Percentiles rank a stretch among this genome's conserved stretches.
Conservation (phyloP, 2,329 filamentous ascomycete genomes). For the Colletotrichum destructivum region DNA sequence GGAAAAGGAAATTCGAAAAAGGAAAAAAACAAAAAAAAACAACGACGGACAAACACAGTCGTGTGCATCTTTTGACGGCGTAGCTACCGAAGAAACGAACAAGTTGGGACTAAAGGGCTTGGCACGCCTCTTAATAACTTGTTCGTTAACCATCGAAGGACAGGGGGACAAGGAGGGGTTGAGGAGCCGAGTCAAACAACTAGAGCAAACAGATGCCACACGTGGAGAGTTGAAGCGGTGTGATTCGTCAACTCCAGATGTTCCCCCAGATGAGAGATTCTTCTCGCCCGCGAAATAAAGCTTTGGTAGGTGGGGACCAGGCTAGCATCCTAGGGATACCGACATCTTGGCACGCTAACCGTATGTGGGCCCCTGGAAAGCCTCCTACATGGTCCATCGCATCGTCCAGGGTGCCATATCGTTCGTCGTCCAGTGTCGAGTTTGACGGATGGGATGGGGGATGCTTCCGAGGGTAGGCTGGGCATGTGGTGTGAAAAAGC, state of each 20-base stretch:
- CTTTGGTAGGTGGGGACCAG: slow-evolving; percentile 23
- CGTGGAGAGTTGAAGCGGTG: slow-evolving; percentile 21
- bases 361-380: slow-evolving; percentile 2
- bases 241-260: slow-evolving; percentile 37
- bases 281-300: slow-evolving; percentile 30
- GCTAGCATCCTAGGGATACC: slow-evolving; percentile 38
- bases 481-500: background rate
- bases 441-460: background rate
- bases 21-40: background rate
- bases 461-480: no score
- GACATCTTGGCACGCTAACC: slow-evolving; percentile 42
- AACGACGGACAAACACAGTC: background rate
- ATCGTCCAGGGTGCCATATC: slow-evolving; percentile 10
- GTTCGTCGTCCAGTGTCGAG: background rate
- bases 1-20: no score
- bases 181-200: slow-evolving; percentile 26
- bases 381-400: slow-evolving; percentile 3
- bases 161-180: slow-evolving; percentile 23
- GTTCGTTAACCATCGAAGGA: slow-evolving; percentile 6
- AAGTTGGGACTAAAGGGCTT: slow-evolving; percentile 30
- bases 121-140: slow-evolving; percentile 33
- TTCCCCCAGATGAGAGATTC: slow-evolving; percentile 31
- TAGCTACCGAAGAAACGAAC: slow-evolving; percentile 23
- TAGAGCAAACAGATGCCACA: slow-evolving; percentile 31
- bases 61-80: slow-evolving; percentile 22